Conservation (phyloP, 2,329 filamentous ascomycete genomes). For the Botrytis medusae region DNA sequence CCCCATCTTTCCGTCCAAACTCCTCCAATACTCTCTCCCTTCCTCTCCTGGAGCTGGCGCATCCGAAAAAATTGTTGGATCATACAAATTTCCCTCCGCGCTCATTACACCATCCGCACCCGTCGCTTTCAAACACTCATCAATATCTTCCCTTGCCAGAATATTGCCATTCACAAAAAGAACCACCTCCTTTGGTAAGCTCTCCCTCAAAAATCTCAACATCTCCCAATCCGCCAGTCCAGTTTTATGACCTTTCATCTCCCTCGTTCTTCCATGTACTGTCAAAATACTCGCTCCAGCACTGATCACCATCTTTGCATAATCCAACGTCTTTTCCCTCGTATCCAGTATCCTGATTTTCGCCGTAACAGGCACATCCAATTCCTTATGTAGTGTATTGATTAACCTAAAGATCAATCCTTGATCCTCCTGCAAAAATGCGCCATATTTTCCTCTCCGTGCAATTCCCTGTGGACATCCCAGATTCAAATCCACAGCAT, state of each 20-base stretch:
- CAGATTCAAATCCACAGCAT: constrained; percentile 92
- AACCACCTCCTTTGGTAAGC: constrained; percentile 81
- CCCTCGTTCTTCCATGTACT: constrained; percentile 82
- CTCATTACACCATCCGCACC: constrained; percentile 94
- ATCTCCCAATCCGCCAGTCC: constrained; percentile 90
- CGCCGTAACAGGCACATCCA: constrained; percentile 84
- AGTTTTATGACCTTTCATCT: constrained; percentile 95
- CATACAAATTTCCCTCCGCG: constrained; percentile 90
- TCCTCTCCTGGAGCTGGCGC: constrained; percentile 64
- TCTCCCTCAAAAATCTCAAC: constrained; percentile 78
- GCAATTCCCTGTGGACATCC: constrained; percentile 97
- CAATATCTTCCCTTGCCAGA: constrained; percentile 74
- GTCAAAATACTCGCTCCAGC: constrained; percentile 93
- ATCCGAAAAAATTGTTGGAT: constrained; percentile 80
- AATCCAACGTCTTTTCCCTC: constrained; percentile 80
- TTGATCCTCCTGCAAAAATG: constrained; percentile 93
- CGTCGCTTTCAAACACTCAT: constrained; percentile 74
- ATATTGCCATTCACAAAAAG: constrained; percentile 98
- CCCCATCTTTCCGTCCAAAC: constrained; percentile 66
- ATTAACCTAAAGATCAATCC: constrained; percentile 80
- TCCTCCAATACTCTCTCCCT: constrained; percentile 83
- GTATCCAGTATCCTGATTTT: constrained; percentile 92
- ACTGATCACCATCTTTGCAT: constrained; percentile 80
- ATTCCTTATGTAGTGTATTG: constrained; percentile 72
- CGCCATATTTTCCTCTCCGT: constrained; percentile 83